Evolutionary conservation across 768 basidiomycete species (phyloP).

Genomic region (Pleurotus pulmonarius): DNA sequence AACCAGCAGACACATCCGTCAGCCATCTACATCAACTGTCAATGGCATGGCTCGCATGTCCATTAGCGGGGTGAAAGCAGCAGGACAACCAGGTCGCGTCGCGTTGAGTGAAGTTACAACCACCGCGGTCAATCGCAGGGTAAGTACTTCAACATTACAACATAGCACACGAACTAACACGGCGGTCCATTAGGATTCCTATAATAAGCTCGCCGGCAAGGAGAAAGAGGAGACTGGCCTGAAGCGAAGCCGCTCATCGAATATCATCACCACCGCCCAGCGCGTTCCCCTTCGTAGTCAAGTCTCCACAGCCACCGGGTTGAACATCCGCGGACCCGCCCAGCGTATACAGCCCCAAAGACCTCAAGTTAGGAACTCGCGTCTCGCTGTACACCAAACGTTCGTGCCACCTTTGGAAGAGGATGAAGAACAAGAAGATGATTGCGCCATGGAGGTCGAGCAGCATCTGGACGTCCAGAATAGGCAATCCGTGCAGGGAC

Average conservation of each 20-base stretch:
- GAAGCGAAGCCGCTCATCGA: slow-evolving; percentile 63
- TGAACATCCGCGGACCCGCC: slow-evolving; percentile 30
- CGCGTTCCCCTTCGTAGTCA: slow-evolving; percentile 60
- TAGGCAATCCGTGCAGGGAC: slow-evolving; percentile 21
- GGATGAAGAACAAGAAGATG: slow-evolving; percentile 34
- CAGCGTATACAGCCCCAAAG: slow-evolving; percentile 9
- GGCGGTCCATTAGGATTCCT: slow-evolving; percentile 37
- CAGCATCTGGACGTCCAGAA: slow-evolving; percentile 47
- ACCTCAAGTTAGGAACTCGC: slow-evolving; percentile 29
- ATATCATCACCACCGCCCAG: slow-evolving; percentile 43
- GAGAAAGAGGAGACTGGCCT: slow-evolving; percentile 67
- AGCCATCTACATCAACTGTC: slow-evolving; percentile 44
- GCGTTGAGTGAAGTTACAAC: slow-evolving; percentile 82
- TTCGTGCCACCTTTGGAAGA: slow-evolving; percentile 27
- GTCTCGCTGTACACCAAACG: slow-evolving; percentile 34
- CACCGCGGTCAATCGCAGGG: slow-evolving; percentile 75
- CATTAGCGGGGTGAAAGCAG: slow-evolving; percentile 50
- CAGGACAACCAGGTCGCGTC: slow-evolving; percentile 51
- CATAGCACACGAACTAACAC: slow-evolving; percentile 14
- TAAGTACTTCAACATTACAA: slow-evolving; percentile 23
- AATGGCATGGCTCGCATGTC: slow-evolving; percentile 48
- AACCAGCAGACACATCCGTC: slow-evolving; percentile 61
- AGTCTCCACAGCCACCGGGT: slow-evolving; percentile 26
- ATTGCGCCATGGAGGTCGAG: slow-evolving; percentile 65
- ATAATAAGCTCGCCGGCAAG: slow-evolving; percentile 48